Evolutionary conservation across 2,329 filamentous ascomycete genomes (phyloP).

Genomic region (Byssochlamys sp.): DNA sequence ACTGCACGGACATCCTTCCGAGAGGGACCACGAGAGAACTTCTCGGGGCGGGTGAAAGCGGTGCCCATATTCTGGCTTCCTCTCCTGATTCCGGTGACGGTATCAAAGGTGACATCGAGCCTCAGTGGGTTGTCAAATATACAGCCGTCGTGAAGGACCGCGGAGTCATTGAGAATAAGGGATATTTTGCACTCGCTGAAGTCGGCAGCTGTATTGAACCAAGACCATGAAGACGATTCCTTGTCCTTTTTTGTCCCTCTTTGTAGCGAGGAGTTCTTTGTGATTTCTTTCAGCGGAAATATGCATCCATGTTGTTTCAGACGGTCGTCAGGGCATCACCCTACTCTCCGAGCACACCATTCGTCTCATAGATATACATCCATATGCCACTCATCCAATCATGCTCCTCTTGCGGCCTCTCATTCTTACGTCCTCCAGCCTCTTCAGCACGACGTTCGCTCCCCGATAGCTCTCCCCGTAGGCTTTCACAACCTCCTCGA

Average conservation of each 20-base stretch:
- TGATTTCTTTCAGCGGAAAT: conserved; percentile 1
- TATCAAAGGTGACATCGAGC: conserved; percentile 66
- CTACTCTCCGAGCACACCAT: neutral
- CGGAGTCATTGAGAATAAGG: conserved; percentile 96
- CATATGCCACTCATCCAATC: conserved; percentile 58
- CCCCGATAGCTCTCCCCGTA: conserved; percentile 70
- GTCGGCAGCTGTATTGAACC: conserved; percentile 42
- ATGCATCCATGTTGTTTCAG: conserved; percentile 4
- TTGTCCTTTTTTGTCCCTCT: conserved; percentile 3
- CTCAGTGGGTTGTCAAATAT: conserved; percentile 95
- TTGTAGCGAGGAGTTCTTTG: conserved; percentile 16
- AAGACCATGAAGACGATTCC: conserved; percentile 13
- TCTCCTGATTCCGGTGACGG: conserved; percentile 43
- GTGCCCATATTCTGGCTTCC: conserved; percentile 66
- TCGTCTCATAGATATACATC: neutral
- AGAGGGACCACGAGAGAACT: conserved; percentile 75
- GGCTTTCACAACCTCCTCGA: conserved; percentile 60
- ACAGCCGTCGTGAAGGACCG: conserved; percentile 88
- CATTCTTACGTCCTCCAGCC: conserved; percentile 83
- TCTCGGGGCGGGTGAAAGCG: conserved; percentile 60
- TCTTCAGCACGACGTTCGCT: conserved; percentile 63
- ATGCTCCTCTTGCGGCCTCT: conserved; percentile 93
- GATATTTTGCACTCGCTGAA: conserved; percentile 84
- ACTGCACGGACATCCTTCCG: conserved; percentile 85
- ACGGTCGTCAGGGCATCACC: neutral